These are phyloP conservation scores for Pichia sp. DNA, from an alignment of 1,139 yeast species.

Conservation along the genomic window DNA sequence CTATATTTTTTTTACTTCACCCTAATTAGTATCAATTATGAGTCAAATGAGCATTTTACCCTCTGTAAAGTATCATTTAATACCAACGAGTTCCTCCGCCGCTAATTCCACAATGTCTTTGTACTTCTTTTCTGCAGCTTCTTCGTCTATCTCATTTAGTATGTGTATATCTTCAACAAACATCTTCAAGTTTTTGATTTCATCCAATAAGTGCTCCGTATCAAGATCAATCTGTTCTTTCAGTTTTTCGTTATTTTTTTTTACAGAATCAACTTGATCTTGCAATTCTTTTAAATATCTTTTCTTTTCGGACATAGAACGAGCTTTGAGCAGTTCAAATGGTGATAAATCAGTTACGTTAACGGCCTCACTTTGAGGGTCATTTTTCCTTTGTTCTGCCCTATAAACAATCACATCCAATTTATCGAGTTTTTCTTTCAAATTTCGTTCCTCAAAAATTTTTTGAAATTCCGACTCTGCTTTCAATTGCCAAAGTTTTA, in stretches of 20 bases:
- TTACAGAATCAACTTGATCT: constrained; percentile 1
- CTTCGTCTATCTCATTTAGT: constrained; percentile 8
- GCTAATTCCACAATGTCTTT: constrained; percentile 12
- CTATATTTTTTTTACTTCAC: too few relatives aligned
- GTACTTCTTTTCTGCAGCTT: constrained; percentile 8
- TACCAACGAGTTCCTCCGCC: constrained; percentile 6
- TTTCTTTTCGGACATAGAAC: constrained; percentile 5
- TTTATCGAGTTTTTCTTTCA: constrained; percentile 50
- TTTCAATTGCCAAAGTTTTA: constrained; percentile 52
- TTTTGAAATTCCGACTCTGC: constrained; percentile 58
- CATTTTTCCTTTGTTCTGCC: constrained; percentile 22
- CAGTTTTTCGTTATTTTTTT: constrained; percentile 2
- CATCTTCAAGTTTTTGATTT: constrained; percentile 1
- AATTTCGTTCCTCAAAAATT: constrained; percentile 56
- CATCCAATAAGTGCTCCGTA: constrained; percentile 3
- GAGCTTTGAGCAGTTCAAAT: constrained; percentile 5
- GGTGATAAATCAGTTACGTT: constrained; percentile 10
- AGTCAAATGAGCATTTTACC: too few relatives aligned
- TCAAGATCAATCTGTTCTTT: constrained; percentile 3
- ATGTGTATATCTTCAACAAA: constrained; percentile 6
- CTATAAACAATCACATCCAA: constrained; percentile 54
- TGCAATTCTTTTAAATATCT: constrained; percentile 1
- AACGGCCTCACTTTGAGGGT: neutral
- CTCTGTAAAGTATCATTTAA: neutral
- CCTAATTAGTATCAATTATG: too few relatives aligned